Evolutionary conservation across 2,329 filamentous ascomycete genomes (phyloP), one percentile per base, ranked within the genome.

Genomic region (Ascochyta koolunga): DNA sequence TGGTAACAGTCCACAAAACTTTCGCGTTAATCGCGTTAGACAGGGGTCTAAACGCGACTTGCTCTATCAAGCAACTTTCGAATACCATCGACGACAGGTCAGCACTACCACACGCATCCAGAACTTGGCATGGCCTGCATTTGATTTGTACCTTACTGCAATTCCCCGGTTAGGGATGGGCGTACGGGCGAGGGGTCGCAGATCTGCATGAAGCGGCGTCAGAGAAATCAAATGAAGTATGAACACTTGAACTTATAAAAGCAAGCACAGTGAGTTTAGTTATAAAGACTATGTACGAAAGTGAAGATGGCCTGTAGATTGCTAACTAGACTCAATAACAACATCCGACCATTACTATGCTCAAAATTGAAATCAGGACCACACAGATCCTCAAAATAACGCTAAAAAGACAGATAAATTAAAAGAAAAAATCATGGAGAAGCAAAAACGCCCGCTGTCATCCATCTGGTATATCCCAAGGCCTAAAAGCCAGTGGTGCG

Each of bases 381-480:
- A 44, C 29, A 10, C 36, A 50, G 33, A 43, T 37, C 31, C 21
- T 39, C n/a, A 13, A 39, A 25, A 5, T 21, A 39, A 16, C 37
- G 37, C 37, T 35, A 42, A 48, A 13, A 19, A 22, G 11, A 19
- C 37, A 49, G 4, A 16, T 19, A 48, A 37, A 22, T 18, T 13
- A 18, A 18, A 15, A 11, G 11, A 5, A 48, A 39, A 16, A 40
- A 29, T 33, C 29, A 15, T 39, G 24, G 6, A 19, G 6, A 40
- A 53, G 39, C 42, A 32, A 44, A 41, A 59, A 66, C 65, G 56
- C 62, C 65, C 58, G 61, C 59, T 66, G 35, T 61, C 52, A 40
- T 63, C 64, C 62, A 64, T 60, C 59, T 68, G 65, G 65, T 66
- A 66, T 68, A 67, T 62, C 56, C 56, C 58, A 54, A 52, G 56